These are phyloP conservation scores for Cladophialophora chaetospira DNA, from an alignment of 2,329 filamentous ascomycete genomes.

Conservation along the genomic window DNA sequence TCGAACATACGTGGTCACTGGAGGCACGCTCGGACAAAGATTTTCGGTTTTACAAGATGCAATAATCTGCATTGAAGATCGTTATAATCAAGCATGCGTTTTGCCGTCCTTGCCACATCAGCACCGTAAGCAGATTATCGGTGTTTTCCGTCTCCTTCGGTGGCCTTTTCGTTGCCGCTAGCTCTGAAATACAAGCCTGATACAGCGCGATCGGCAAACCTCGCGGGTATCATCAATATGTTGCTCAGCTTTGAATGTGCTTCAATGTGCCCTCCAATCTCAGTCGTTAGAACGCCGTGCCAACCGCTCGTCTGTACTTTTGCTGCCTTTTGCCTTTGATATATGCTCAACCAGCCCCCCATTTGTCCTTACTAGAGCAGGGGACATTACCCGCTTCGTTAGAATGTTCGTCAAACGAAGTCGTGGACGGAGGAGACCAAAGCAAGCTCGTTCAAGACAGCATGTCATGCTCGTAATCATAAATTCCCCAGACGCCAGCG, in stretches of 20 bases:
- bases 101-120: no score
- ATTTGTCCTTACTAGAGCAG: no score
- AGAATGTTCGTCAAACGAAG: not conserved
- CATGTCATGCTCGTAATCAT: constrained; percentile 4
- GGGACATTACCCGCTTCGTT: no score
- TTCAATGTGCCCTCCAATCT: not conserved
- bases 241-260: not conserved
- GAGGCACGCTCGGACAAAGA: no score
- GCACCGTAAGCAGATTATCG: no score
- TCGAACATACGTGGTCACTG: no score
- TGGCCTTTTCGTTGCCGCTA: not conserved
- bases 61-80: no score
- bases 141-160: not conserved
- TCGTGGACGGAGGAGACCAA: no score
- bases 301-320: not conserved
- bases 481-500: constrained; percentile 14
- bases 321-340: not conserved
- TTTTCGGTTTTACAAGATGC: no score
- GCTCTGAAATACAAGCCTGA: not conserved
- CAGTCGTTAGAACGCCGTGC: not conserved
- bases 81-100: no score
- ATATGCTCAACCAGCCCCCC: no score
- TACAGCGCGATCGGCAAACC: not conserved
- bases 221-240: constrained; percentile 13
- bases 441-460: not conserved